Conservation (phyloP, 202 grass and related monocot species). For the Dendrocalamus latiflorus region DNA sequence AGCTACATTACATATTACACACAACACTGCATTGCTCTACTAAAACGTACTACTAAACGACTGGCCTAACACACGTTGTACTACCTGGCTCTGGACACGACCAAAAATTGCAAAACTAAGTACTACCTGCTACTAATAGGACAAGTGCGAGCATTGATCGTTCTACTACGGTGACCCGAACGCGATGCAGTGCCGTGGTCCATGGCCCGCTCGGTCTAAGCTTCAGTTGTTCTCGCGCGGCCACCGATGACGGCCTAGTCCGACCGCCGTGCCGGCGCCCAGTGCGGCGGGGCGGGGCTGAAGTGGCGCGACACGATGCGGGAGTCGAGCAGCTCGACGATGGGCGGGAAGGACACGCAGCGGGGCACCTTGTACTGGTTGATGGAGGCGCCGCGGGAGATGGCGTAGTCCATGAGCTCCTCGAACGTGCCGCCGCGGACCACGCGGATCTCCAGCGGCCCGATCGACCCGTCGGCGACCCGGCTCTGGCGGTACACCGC, state of each 20-base stretch:
- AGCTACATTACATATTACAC: slow-evolving; percentile 12
- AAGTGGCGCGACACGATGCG: slow-evolving; percentile 51
- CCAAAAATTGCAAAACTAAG: not conserved
- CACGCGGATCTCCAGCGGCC: slow-evolving; percentile 50
- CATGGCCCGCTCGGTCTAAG: not conserved
- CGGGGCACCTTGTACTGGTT: slow-evolving; percentile 67
- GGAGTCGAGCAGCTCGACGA: slow-evolving; percentile 57
- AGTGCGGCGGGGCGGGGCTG: slow-evolving; percentile 39
- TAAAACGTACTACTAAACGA: not conserved
- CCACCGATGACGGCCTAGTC: not conserved
- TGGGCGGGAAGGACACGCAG: slow-evolving; percentile 48
- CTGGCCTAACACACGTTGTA: not conserved
- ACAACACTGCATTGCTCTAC: not conserved
- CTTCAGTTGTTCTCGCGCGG: not conserved
- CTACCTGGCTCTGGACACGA: not conserved
- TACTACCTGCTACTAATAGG: not conserved
- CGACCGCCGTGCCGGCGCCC: not conserved
- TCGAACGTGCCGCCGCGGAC: slow-evolving; percentile 49
- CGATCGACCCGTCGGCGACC: slow-evolving; percentile 53
- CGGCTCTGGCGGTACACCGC: slow-evolving; percentile 49
- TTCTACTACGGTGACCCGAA: not conserved
- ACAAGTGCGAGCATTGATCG: not conserved
- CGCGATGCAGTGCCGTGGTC: not conserved
- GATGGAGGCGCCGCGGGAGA: slow-evolving; percentile 50
- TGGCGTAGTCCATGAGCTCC: slow-evolving; percentile 64